Base-by-base conservation (phyloP, 352 stramenopile species). In the Blastocystis sp. region DNA sequence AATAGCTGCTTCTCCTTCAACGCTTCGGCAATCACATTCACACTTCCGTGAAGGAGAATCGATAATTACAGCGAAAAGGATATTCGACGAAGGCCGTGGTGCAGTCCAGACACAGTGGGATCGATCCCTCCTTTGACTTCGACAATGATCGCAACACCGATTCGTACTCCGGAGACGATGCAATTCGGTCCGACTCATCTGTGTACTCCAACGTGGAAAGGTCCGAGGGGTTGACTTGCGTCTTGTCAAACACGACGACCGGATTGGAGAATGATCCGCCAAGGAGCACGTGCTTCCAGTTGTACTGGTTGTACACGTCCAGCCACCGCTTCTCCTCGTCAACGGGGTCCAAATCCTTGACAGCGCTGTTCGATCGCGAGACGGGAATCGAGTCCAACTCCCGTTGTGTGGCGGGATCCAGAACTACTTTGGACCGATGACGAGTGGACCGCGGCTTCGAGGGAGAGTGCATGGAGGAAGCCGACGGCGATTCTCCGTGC, bases 61-160 rank as follows among this genome's bases (percentile, higher is more conserved):
- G 33, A 69, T 69, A 69, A 29, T 26, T 12, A 16, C 19, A 69
- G 16, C n/a, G 62, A 12, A 29, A 69, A 10, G 62, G 63, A 74
- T 74, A 74, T 74, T 3, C 45, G 4, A 74, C 4, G 3, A 74
- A n/a, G 21, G 19, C 26, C 16, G 63, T 50, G n/a, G 26, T 50
- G n/a, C 63, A 74, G 1, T 26, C 41, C 51, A 81, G n/a, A 63
- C 70, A 81, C 2, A 81, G 2, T n/a, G 70, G 70, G 45, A 81
- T 33, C 24, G 19, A n/a, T 10, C n/a, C 65, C 26, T 59, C 70
- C 9, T 41, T 24, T 16, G 33, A 45, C n/a, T 37, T 21, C 41
- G 70, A 81, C 19, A 81, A 31, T 29, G n/a, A 24, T 4, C 26
- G 16, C 4, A 51, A 81, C 16, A 62, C 39, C 13, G 41, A 50